phyloP scores from a whole-genome alignment of 2,329 filamentous ascomycete species.

The Exophiala bonariae region DNA sequence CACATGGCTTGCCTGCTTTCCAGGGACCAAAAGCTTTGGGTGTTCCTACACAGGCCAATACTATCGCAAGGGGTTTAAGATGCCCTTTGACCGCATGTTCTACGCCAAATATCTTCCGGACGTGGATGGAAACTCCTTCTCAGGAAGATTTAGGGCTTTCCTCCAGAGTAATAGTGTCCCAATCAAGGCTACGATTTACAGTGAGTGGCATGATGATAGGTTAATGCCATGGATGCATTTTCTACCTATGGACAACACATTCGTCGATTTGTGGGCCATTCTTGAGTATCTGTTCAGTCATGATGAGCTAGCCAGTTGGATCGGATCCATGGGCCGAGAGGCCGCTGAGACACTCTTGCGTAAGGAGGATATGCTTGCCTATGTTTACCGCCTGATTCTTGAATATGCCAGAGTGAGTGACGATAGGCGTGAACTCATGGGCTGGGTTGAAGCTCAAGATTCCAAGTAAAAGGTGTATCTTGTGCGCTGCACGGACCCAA shows the following conservation, averaged over 20 bases:
- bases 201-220: conserved; percentile 77
- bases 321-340: conserved; percentile 64
- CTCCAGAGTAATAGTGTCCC: conserved; percentile 68
- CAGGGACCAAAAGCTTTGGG: conserved; percentile 32
- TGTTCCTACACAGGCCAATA: conserved; percentile 50
- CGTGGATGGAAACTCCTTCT: conserved; percentile 73
- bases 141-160: conserved; percentile 68
- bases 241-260: conserved; percentile 75
- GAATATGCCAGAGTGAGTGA: conserved; percentile 51
- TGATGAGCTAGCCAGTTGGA: conserved; percentile 62
- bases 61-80: conserved; percentile 34
- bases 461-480: too few species aligned
- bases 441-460: conserved; percentile 4
- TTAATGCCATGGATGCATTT: conserved; percentile 78
- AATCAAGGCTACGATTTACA: conserved; percentile 75
- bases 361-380: conserved; percentile 73
- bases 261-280: conserved; percentile 69
- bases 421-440: not conserved
- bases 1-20: conserved; percentile 46
- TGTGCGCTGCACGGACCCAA: too few species aligned
- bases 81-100: conserved; percentile 42
- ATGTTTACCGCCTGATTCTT: conserved; percentile 63
- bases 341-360: conserved; percentile 71
- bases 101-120: conserved; percentile 70
- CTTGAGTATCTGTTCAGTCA: conserved; percentile 67